These are phyloP conservation scores for Gamarada debralockiae DNA, from an alignment of 495 filamentous ascomycete genomes.

Conservation along the genomic window DNA sequence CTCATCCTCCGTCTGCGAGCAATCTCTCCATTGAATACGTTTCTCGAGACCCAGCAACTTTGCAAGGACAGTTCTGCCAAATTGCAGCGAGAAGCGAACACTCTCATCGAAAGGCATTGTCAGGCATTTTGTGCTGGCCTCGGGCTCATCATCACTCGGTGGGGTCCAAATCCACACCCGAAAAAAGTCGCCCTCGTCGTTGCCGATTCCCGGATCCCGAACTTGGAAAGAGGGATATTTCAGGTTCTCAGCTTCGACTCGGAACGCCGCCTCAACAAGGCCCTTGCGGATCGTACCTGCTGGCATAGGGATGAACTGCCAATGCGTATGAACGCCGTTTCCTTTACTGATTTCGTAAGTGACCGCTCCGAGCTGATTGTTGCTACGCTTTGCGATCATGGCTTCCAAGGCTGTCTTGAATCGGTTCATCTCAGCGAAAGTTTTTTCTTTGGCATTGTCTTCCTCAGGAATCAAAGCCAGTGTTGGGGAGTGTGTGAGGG, in stretches of 20 bases:
- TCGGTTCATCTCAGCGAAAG: constrained; percentile 72
- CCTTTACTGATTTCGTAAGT: constrained; percentile 85
- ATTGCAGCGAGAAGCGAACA: constrained; percentile 55
- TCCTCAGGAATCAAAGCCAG: constrained; percentile 54
- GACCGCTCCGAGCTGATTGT: constrained; percentile 66
- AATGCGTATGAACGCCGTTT: constrained; percentile 80
- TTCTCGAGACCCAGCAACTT: constrained; percentile 77
- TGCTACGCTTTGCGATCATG: constrained; percentile 56
- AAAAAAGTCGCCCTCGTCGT: constrained; percentile 70
- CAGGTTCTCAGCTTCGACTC: constrained; percentile 75
- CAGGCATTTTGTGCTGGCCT: constrained; percentile 41
- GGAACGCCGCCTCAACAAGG: constrained; percentile 78
- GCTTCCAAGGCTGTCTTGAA: constrained; percentile 69
- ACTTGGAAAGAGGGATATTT: constrained; percentile 56
- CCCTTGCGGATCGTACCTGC: constrained; percentile 57
- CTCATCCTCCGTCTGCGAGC: constrained; percentile 69
- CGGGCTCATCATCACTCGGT: constrained; percentile 31
- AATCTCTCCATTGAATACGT: constrained; percentile 76
- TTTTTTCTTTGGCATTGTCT: constrained; percentile 45
- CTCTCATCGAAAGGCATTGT: constrained; percentile 42
- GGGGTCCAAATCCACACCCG: constrained; percentile 74
- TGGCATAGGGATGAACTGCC: constrained; percentile 88
- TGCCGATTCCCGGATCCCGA: constrained; percentile 28
- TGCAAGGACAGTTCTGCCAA: constrained; percentile 75
- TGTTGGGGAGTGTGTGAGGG: constrained; percentile 71